Evolutionary conservation across 2,329 filamentous ascomycete species (phyloP), one percentile per base, ranked within the genome.

Genomic region (Aspergillus flavus): DNA sequence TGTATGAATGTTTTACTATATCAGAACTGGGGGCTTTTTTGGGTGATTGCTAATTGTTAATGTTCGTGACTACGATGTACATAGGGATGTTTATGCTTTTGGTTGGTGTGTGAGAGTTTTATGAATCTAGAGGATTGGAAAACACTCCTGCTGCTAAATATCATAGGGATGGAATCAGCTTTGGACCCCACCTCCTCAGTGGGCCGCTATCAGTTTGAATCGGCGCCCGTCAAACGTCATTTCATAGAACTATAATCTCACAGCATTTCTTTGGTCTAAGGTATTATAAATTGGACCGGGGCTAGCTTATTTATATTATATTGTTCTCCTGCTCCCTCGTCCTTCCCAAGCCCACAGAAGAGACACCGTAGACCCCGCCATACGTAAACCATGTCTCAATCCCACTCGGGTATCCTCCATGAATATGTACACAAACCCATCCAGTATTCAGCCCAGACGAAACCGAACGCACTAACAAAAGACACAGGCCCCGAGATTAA

Each of bases 401-500:
- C 73, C 9, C 65, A 76, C 41, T 61, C 66, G 11, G 77, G 77
- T 34, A 66, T 75, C 21, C 69, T 79, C 6, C 76, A 79, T 59
- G 69, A 77, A 69, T 79, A 77, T 70, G 77, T 78, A 76, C 61
- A 68, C 57, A 50, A 14, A 46, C 53, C 28, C 21, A 34, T 30
- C 56, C 30, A 28, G 7, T n/a, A 28, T 19, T 32, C 53, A 46
- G 19, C 32, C 7, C 3, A 46, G 9, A 46, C 10, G 23, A 46
- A 39, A 30, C 14, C 21, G 16, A 57, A 26, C 23, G 26, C 54
- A 45, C 39, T 39, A 62, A 57, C 23, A 64, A 62, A 50, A n/a
- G 45, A 50, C 53, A n/a, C 58, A 81, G 79, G 73, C 79, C 58
- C 71, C 75, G 45, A 72, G 70, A 39, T 74, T 82, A 19, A 74